phyloP scores from a whole-genome alignment of 257 asterid species.

The Nicotiana paniculata region DNA sequence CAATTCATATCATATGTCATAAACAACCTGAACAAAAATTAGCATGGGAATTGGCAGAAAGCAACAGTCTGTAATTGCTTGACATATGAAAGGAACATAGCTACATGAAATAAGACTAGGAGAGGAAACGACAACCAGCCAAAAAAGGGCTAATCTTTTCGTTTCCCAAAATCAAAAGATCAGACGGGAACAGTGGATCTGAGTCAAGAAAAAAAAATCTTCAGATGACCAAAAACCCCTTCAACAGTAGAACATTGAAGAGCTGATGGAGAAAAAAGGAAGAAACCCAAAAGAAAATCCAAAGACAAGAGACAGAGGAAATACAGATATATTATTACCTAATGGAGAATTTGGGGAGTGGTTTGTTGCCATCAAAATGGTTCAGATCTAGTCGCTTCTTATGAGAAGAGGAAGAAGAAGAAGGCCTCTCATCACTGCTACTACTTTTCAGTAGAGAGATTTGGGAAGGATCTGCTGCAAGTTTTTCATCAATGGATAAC shows the following conservation, averaged over 20 bases:
- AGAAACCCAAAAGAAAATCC: background rate
- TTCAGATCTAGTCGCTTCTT: constrained; percentile 59
- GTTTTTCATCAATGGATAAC: constrained; percentile 95
- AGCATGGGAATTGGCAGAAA: background rate
- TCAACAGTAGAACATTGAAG: constrained; percentile 12
- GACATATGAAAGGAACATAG: constrained; percentile 2
- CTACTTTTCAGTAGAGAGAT: constrained; percentile 46
- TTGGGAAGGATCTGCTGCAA: constrained; percentile 76
- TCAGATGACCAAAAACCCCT: background rate
- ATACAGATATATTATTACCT: constrained; percentile 37
- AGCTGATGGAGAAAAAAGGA: background rate
- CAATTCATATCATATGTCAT: constrained; percentile 13
- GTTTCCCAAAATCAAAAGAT: constrained; percentile 11
- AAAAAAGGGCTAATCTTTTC: background rate
- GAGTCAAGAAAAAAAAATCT: constrained; percentile 20
- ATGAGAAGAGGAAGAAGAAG: background rate
- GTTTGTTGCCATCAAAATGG: constrained; percentile 42
- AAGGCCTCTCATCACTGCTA: constrained; percentile 41
- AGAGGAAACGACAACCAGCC: constrained; percentile 1
- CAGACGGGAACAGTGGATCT: constrained; percentile 25
- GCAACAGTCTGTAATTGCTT: background rate
- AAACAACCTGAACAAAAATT: constrained; percentile 12
- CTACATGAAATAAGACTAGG: constrained; percentile 39
- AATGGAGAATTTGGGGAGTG: constrained; percentile 68
- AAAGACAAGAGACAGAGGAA: background rate